Evolutionary conservation across 768 basidiomycete species (phyloP), one percentile per base, ranked within the genome.

Genomic region (Megacollybia marginata): DNA sequence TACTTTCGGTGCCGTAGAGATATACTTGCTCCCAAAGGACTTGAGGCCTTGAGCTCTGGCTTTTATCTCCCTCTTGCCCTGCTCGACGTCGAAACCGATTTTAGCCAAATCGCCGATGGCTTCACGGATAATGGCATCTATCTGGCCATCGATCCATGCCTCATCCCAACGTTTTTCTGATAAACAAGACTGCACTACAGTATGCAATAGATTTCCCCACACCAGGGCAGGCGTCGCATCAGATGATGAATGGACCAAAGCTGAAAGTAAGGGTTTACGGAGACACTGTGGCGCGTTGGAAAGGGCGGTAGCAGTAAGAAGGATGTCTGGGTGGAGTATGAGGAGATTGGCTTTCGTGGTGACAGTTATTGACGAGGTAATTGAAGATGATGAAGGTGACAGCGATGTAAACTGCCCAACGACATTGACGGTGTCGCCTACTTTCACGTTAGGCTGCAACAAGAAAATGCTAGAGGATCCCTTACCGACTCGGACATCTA

Each of bases 201-300:
- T 85, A 58, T 99, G 96, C 5, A 96, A 75, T 65, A 98, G 82
- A 57, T 86, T 96, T 34, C 96, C 96, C 82, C 92, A 97, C 0
- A 95, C 72, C 10, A 90, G 71, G 5, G 84, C 73, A 2, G 87
- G 83, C 0, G 83, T 80, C 12, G 69, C 66, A 52, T 84, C 82
- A 6, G 75, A 78, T 0, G 74, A 68, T 0, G 81, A 76, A 35
- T 78, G 80, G 40, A 85, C 65, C 47, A 85, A 70, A 40, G 72
- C 68, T 38, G 80, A 81, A 31, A 99, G 69, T n/a, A 98, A 72
- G 0, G 95, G 90, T 65, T 86, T 90, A 9, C 96, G 84, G 18
- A 80, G 67, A 63, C 96, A 99, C 57, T 85, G 81, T 1, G 88
- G 73, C 0, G 92, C 82, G 48, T 81, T 87, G 2, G 92, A 85